Percentiles rank a stretch among this genome's conserved stretches.
Conservation (phyloP, 176 grass and related monocot species). For the Aechmea fasciata region DNA sequence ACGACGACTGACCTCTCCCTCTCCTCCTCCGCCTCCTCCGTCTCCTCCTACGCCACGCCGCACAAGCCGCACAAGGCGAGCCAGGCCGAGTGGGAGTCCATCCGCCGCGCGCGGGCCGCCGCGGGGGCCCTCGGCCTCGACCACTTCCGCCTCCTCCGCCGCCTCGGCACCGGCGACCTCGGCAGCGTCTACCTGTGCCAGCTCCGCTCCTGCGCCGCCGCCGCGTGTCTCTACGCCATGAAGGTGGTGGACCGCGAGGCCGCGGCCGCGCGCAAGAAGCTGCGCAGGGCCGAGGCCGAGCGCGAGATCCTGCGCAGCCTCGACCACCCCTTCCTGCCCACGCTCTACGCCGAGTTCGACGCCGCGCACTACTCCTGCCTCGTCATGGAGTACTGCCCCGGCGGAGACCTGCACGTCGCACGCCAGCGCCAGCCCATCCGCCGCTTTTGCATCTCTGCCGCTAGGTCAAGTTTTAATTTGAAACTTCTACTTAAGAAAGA, state of each 20-base stretch:
- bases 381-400: constrained; percentile 92
- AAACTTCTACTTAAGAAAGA: constrained; percentile 19
- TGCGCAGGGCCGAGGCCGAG: constrained; percentile 73
- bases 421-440: constrained; percentile 62
- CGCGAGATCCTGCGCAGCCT: constrained; percentile 63
- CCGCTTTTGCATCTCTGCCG: constrained; percentile 47
- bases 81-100: constrained; percentile 86
- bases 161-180: constrained; percentile 77
- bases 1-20: constrained; percentile 35
- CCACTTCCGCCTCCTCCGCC: constrained; percentile 76
- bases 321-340: constrained; percentile 86
- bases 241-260: constrained; percentile 87
- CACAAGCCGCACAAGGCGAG: constrained; percentile 82
- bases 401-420: constrained; percentile 73
- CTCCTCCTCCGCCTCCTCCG: constrained; percentile 51
- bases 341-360: constrained; percentile 81
- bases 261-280: constrained; percentile 70
- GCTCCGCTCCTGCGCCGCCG: constrained; percentile 36
- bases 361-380: constrained; percentile 84
- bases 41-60: background rate
- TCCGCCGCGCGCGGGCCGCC: constrained; percentile 35
- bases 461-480: constrained; percentile 35
- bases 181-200: constrained; percentile 83
- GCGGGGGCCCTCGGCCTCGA: constrained; percentile 48
- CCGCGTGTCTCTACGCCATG: constrained; percentile 66